Base-by-base conservation (phyloP, 2,329 filamentous ascomycete genomes). In the Geosmithia morbida region DNA sequence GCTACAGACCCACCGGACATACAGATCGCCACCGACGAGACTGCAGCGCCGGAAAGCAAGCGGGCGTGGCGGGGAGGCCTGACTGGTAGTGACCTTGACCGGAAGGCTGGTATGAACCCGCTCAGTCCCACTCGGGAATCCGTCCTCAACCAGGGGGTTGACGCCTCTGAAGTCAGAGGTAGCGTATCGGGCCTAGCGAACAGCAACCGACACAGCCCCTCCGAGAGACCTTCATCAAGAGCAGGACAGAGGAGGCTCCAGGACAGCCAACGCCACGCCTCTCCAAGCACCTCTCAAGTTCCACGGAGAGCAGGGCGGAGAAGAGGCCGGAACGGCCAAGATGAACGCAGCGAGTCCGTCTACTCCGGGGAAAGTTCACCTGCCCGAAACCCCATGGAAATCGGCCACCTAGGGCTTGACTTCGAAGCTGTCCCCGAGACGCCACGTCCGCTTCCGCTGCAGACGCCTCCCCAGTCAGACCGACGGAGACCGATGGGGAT, bases 11-110 rank as follows among this genome's bases (percentile, higher is more conserved):
- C 42, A 19, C 2, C 10, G 14, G 26, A 20, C 18, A 43, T 49
- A 18, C 20, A 43, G 10, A 49, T 49, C 29, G 48, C 48, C 16
- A 46, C 48, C 43, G 40, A 49, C 39, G 44, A 46, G 22, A 49
- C 48, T 16, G 48, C 48, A 16, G 46, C 48, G 8, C 19, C 18
- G 29, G 45, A 42, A 42, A 7, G 17, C 8, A 22, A 30, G 16
- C 44, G 7, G 5, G 20, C 20, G 19, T 19, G 26, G 19, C 41
- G 26, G 20, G 13, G 41, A 16, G 19, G 19, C 13, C 33, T 11
- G 11, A 37, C 33, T 3, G 11, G 13, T 3, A 37, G 33, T 11
- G 33, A 37, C 33, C 10, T 5, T 11, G 33, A 37, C 33, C 10
- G 33, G 14, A 13, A 13, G 3, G 33, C 3, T 16, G 33, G 13